A percentile compares a stretch with the other conserved stretches of the same genome.
Conservation (phyloP, 1,284 basidiomycete species). For the Austroboletus olivaceoglutinosus region DNA sequence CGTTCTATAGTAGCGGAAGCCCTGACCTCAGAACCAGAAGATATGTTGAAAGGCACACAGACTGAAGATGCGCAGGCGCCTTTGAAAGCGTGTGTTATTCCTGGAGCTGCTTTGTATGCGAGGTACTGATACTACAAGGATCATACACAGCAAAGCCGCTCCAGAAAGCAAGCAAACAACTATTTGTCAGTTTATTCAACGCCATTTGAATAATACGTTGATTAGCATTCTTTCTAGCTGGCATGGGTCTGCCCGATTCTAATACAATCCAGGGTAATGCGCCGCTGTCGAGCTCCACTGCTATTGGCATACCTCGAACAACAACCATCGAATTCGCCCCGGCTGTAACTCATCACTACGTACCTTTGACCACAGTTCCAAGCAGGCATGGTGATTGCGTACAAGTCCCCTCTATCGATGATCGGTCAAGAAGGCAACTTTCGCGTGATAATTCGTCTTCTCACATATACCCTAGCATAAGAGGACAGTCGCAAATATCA, state of each 20-base stretch:
- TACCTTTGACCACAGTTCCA: conserved; percentile 11
- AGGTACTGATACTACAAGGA: conserved; percentile 10
- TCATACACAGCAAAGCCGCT: conserved; percentile 39
- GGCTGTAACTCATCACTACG: conserved; percentile 19
- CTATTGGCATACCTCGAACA: conserved; percentile 40
- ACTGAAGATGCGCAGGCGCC: conserved; percentile 2
- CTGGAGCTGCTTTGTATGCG: neutral
- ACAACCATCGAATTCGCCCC: conserved; percentile 57
- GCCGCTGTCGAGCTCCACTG: conserved; percentile 1
- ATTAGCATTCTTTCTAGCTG: conserved; percentile 7
- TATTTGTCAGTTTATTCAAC: conserved; percentile 12
- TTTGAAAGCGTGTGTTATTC: conserved; percentile 10
- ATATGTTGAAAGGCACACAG: conserved; percentile 1
- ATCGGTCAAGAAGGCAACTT: conserved; percentile 4
- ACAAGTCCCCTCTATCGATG: conserved; percentile 1
- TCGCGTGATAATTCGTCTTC: conserved; percentile 10
- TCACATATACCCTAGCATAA: conserved; percentile 13
- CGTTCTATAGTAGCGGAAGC: neutral
- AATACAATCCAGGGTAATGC: conserved; percentile 28
- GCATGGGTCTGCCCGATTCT: conserved; percentile 35
- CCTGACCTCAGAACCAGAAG: neutral
- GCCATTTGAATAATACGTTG: neutral
- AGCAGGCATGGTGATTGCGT: neutral
- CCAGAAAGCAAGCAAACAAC: conserved; percentile 17
- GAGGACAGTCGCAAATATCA: conserved; percentile 13